Conservation (phyloP, 2,329 filamentous ascomycete species). For the Pleomassaria siparia region DNA sequence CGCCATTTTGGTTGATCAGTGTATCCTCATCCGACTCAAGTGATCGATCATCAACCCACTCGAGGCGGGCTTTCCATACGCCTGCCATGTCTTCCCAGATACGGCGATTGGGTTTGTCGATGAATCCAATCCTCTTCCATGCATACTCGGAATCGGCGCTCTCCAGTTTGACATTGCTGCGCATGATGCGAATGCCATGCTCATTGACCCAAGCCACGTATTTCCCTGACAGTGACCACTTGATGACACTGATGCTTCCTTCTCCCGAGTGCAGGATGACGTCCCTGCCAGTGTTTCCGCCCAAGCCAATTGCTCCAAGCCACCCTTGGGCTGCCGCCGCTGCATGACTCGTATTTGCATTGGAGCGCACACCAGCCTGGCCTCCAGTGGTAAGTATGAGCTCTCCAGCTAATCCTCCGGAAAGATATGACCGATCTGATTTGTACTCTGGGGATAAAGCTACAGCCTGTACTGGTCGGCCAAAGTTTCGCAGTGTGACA, state of each 20-base stretch:
- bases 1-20: slow-evolving; percentile 38
- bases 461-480: slow-evolving; percentile 86
- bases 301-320: slow-evolving; percentile 85
- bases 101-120: slow-evolving; percentile 81
- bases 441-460: slow-evolving; percentile 95
- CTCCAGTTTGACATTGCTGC: slow-evolving; percentile 80
- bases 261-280: slow-evolving; percentile 88
- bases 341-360: slow-evolving; percentile 85
- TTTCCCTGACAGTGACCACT: slow-evolving; percentile 91
- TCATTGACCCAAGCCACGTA: slow-evolving; percentile 97
- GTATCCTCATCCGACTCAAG: slow-evolving; percentile 72
- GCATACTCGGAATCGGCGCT: slow-evolving; percentile 75
- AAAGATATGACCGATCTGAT: slow-evolving; percentile 83
- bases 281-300: slow-evolving; percentile 77
- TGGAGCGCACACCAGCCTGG: slow-evolving; percentile 72
- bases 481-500: slow-evolving; percentile 89
- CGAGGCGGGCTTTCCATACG: slow-evolving; percentile 87
- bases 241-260: slow-evolving; percentile 85
- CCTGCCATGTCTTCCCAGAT: slow-evolving; percentile 96
- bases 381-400: slow-evolving; percentile 85
- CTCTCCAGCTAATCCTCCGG: slow-evolving; percentile 84
- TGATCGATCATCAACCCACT: slow-evolving; percentile 87
- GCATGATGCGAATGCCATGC: slow-evolving; percentile 96
- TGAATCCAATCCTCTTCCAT: slow-evolving; percentile 93
- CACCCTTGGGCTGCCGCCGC: slow-evolving; percentile 84